Evolutionary conservation across 2,329 filamentous ascomycete genomes (phyloP), one percentile per base, ranked within the genome.

Genomic region (Apiospora rasikravindrae): DNA sequence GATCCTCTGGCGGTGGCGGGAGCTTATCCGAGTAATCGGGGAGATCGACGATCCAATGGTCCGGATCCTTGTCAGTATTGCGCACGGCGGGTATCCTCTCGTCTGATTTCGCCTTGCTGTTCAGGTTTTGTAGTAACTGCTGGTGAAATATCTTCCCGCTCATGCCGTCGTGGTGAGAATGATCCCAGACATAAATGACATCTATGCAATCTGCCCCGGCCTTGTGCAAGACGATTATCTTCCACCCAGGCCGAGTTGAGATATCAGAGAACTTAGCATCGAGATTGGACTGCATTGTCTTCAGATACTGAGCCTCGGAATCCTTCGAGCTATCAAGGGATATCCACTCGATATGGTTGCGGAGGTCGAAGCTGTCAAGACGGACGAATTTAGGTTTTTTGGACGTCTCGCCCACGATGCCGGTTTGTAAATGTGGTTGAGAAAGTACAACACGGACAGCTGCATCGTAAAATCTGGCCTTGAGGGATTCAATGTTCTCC

Each of bases 121-220:
- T 78, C 57, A 82, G 78, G 26, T 77, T 75, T 11, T 72, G 71
- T 2, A 81, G 67, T 8, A 82, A 69, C 14, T 73, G 76, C 64
- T 77, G 68, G 67, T 82, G 80, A n/a, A 82, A 78, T 2, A 81
- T 75, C 69, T 80, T 81, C 51, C 75, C 77, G n/a, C 78, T 74
- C 26, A 76, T 79, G 0, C 79, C 80, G 49, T 82, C 80, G 5
- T 71, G 72, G 11, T 73, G 73, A 26, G 76, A 69, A 68, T 82
- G 80, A 42, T 77, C 78, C 72, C 75, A 81, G 16, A 72, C 71
- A 49, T 81, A 77, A 16, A 80, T 40, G 16, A 77, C 71, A 22
- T 82, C 77, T 1, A 80, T 64, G 10, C 71, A 72, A 19, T 47
- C 29, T 4, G 37, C 16, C 19, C 42, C 69, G 19, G 73, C 70